Conservation (phyloP, 2,329 filamentous ascomycete genomes). For the Fusarium luffae region DNA sequence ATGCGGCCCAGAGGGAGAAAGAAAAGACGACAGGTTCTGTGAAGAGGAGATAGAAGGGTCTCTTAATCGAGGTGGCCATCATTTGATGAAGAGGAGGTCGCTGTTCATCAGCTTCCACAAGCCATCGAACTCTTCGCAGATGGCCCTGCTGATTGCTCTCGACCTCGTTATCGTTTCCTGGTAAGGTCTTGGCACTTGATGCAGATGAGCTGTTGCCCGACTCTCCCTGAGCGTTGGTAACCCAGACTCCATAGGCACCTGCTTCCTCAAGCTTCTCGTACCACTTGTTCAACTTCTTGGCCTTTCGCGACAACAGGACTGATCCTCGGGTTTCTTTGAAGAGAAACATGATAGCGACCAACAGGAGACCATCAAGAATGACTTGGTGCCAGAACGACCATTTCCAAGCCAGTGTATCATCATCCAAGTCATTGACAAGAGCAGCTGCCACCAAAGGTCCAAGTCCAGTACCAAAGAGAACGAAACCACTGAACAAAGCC, state of each 20-base stretch:
- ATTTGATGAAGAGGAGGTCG: constrained; percentile 74
- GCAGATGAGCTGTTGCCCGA: constrained; percentile 34
- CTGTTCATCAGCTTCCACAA: constrained; percentile 82
- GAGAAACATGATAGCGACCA: constrained; percentile 70
- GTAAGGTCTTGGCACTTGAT: constrained; percentile 35
- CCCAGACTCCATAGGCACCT: constrained; percentile 65
- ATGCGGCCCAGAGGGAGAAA: constrained; percentile 90
- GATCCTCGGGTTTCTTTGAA: constrained; percentile 87
- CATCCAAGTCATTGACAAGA: constrained; percentile 70
- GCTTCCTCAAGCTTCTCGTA: constrained; percentile 77
- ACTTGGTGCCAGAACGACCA: constrained; percentile 92
- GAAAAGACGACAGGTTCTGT: constrained; percentile 85
- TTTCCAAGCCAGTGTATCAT: constrained; percentile 68
- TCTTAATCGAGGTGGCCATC: constrained; percentile 77
- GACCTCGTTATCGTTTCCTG: constrained; percentile 7
- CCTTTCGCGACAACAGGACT: constrained; percentile 82
- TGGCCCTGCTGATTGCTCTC: constrained; percentile 20
- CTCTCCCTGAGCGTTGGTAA: constrained; percentile 35
- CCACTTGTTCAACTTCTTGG: constrained; percentile 78
- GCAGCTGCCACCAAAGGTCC: constrained; percentile 79
- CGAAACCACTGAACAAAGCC: constrained; percentile 85
- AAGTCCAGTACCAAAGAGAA: constrained; percentile 81
- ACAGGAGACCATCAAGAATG: constrained; percentile 73
- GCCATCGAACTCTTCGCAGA: constrained; percentile 75
- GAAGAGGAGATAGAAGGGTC: constrained; percentile 81